A percentile compares a stretch with the other conserved stretches of the same genome.
phyloP scores from a whole-genome alignment of 768 basidiomycete genomes.

The Neoboletus subvelutipes region DNA sequence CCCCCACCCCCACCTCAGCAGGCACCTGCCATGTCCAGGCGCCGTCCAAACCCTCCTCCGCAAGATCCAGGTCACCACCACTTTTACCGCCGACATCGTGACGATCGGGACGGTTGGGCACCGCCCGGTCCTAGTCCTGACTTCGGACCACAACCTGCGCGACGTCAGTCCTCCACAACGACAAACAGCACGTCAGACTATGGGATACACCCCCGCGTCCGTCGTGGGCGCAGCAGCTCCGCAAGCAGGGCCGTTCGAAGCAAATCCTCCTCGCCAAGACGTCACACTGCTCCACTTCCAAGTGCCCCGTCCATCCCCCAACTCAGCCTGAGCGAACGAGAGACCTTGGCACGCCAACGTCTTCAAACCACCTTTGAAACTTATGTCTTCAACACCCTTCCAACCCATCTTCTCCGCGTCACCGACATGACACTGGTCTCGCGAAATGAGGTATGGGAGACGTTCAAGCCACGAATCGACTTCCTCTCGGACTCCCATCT shows the following conservation, averaged over 20 bases:
- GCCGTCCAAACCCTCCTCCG: slow-evolving; percentile 11
- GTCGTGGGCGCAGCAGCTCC: slow-evolving; percentile 21
- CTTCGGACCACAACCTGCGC: slow-evolving; percentile 6
- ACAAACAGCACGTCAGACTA: slow-evolving; percentile 22
- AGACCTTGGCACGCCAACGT: slow-evolving; percentile 20
- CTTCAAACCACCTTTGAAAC: slow-evolving; percentile 24
- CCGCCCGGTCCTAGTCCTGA: slow-evolving; percentile 14
- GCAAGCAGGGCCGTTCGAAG: slow-evolving; percentile 11
- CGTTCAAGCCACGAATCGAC: slow-evolving; percentile 20
- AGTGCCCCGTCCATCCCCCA: slow-evolving; percentile 16
- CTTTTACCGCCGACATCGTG: slow-evolving; percentile 21
- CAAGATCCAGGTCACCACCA: slow-evolving; percentile 11
- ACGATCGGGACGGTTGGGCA: slow-evolving; percentile 21
- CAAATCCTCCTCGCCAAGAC: slow-evolving; percentile 24
- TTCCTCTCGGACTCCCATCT: slow-evolving; percentile 22
- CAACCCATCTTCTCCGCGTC: slow-evolving; percentile 24
- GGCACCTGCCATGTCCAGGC: slow-evolving; percentile 7
- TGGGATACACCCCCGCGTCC: slow-evolving; percentile 13
- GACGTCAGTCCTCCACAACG: slow-evolving; percentile 21
- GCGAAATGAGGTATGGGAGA: slow-evolving; percentile 23
- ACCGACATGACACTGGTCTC: slow-evolving; percentile 22
- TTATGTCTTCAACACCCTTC: slow-evolving; percentile 26
- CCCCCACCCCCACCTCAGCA: slow-evolving; percentile 8
- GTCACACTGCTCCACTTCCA: slow-evolving; percentile 16
- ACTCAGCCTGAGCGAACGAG: slow-evolving; percentile 23